Percentiles rank a stretch among this genome's conserved stretches.
These are phyloP conservation scores for Sparassis latifolia DNA, from an alignment of 1,284 basidiomycete species.

Conservation along the genomic window DNA sequence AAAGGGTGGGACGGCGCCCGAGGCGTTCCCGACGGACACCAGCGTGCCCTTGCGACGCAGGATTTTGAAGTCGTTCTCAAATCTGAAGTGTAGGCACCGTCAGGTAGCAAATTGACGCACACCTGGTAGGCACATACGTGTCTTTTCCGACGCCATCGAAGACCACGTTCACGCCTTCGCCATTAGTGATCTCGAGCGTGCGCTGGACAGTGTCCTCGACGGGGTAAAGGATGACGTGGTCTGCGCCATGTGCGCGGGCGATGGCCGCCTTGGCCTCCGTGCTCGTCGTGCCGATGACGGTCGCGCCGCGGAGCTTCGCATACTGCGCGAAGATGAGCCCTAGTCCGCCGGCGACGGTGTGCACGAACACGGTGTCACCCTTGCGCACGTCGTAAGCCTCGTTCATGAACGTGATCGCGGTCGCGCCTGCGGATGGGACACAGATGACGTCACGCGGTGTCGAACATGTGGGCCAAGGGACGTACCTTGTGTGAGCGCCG, in stretches of 20 bases:
- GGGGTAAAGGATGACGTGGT: constrained; percentile 82
- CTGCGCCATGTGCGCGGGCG: constrained; percentile 76
- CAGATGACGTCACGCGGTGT: neutral
- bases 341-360: constrained; percentile 87
- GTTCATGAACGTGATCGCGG: constrained; percentile 73
- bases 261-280: constrained; percentile 78
- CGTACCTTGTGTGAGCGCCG: constrained; percentile 36
- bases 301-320: constrained; percentile 69
- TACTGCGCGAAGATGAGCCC: constrained; percentile 60
- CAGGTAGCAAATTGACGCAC: neutral
- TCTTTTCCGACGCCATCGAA: constrained; percentile 96
- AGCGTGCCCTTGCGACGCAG: constrained; percentile 79
- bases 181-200: constrained; percentile 75
- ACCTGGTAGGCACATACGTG: constrained; percentile 46
- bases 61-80: constrained; percentile 78
- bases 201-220: constrained; percentile 64
- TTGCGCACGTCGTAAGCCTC: constrained; percentile 83
- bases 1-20: constrained; percentile 74
- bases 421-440: constrained; percentile 44
- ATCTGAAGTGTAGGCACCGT: constrained; percentile 35
- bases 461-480: neutral
- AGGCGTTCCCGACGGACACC: constrained; percentile 91
- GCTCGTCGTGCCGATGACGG: constrained; percentile 92
- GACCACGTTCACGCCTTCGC: constrained; percentile 80
- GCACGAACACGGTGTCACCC: constrained; percentile 71